Conservation (phyloP, 1,284 basidiomycete species). For the Malassezia cuniculi region DNA sequence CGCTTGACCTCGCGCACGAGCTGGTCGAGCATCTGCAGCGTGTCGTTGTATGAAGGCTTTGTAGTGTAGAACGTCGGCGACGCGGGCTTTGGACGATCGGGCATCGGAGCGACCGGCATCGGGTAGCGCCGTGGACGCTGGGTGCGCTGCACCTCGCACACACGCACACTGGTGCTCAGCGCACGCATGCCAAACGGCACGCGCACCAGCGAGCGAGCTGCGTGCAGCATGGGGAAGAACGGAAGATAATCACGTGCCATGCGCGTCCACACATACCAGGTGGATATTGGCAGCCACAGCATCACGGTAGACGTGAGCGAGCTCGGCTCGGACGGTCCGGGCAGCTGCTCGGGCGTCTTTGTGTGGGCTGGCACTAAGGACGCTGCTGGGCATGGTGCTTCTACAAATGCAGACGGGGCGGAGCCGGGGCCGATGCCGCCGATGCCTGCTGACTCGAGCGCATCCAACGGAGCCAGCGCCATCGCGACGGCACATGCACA, state of each 20-base stretch:
- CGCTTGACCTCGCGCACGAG: conserved; percentile 54
- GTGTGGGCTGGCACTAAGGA: too few relatives aligned
- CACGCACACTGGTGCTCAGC: not conserved
- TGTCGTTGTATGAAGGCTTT: conserved; percentile 64
- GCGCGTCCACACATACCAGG: too few relatives aligned
- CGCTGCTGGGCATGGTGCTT: too few relatives aligned
- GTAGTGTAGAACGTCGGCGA: conserved; percentile 78
- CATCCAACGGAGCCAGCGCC: too few relatives aligned
- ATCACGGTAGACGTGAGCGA: too few relatives aligned
- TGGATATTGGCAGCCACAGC: too few relatives aligned
- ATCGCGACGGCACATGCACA: too few relatives aligned
- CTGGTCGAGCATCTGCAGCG: conserved; percentile 57
- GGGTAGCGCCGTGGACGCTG: not conserved
- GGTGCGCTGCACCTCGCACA: not conserved
- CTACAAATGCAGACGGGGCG: conserved; percentile 1
- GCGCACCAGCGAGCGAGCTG: not conserved
- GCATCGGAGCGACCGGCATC: conserved; percentile 3
- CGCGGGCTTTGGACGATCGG: conserved; percentile 43
- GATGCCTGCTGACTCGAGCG: conserved; percentile 11
- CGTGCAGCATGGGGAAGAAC: not conserved
- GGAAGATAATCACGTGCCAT: not conserved
- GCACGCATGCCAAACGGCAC: not conserved
- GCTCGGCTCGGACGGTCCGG: too few relatives aligned
- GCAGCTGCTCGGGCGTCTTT: too few relatives aligned
- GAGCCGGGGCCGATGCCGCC: conserved; percentile 3